phyloP scores from a whole-genome alignment of 139 green algal genomes.

The Zygnema cylindricum region DNA sequence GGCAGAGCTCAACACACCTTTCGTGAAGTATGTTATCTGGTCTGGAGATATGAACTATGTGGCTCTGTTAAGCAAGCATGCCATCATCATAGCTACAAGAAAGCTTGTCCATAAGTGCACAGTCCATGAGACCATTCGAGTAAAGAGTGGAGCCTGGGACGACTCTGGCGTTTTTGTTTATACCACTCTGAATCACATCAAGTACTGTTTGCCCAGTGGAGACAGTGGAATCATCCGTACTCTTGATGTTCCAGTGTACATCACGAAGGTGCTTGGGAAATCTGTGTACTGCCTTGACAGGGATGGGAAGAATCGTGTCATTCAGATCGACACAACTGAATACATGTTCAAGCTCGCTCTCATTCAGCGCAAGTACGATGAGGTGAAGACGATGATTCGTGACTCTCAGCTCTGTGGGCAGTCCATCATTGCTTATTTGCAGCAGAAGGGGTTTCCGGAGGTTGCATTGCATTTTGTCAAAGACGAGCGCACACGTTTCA shows the following conservation, averaged over 20 bases:
- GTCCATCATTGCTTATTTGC: conserved; percentile 98
- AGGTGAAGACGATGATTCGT: conserved; percentile 93
- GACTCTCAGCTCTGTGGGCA: conserved; percentile 86
- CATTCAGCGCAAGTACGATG: conserved; percentile 88
- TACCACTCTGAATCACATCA: conserved; percentile 99
- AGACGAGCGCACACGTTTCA: conserved; percentile 91
- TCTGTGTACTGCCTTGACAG: conserved; percentile 92
- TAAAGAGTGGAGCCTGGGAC: conserved; percentile 96
- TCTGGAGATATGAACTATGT: conserved; percentile 90
- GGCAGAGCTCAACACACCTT: conserved; percentile 87
- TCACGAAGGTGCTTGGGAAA: conserved; percentile 81
- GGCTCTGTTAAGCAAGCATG: conserved; percentile 96
- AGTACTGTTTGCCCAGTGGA: conserved; percentile 98
- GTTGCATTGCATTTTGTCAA: conserved; percentile 95
- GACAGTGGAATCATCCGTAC: conserved; percentile 97
- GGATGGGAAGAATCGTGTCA: conserved; percentile 88
- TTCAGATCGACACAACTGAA: conserved; percentile 92
- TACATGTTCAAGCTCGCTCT: conserved; percentile 99
- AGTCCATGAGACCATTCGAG: conserved; percentile 97
- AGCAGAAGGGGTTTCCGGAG: conserved; percentile 98
- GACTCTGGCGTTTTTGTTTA: conserved; percentile 96
- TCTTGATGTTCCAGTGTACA: conserved; percentile 94
- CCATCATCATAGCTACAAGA: conserved; percentile 94
- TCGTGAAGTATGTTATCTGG: conserved; percentile 98
- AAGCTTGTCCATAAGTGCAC: conserved; percentile 85